These are phyloP conservation scores for Hemerocallis citrina DNA, from an alignment of 106 monocot species.

Conservation along the genomic window DNA sequence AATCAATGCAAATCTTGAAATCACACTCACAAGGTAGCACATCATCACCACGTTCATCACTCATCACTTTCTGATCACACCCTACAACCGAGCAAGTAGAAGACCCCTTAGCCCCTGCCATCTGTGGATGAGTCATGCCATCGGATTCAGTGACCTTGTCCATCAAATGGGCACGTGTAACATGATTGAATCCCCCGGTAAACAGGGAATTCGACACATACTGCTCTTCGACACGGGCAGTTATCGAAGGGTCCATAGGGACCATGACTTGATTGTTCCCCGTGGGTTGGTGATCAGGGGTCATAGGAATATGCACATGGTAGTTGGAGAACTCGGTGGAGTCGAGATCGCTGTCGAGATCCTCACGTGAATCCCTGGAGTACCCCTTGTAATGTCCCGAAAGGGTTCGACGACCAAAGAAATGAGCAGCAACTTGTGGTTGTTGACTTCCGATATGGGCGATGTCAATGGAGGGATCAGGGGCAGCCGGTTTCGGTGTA, in stretches of 20 bases:
- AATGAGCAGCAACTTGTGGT: no score
- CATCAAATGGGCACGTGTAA: constrained; percentile 60
- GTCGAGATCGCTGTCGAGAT: constrained; percentile 22
- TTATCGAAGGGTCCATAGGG: constrained; percentile 39
- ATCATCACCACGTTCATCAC: constrained; percentile 44
- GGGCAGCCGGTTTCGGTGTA: no score
- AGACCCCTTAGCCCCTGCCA: constrained; percentile 47
- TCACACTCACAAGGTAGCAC: constrained; percentile 65
- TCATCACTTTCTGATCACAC: constrained; percentile 54
- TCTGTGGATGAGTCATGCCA: constrained; percentile 36
- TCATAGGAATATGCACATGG: constrained; percentile 50
- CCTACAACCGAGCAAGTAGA: constrained; percentile 35
- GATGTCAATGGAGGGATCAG: no score
- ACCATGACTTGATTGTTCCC: constrained; percentile 5
- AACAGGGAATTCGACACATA: constrained; percentile 68
- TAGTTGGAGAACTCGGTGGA: constrained; percentile 34
- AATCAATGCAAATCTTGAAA: constrained; percentile 75
- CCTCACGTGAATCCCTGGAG: constrained; percentile 39
- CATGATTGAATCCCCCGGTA: constrained; percentile 66
- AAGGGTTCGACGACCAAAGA: constrained; percentile 31
- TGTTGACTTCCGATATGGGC: no score
- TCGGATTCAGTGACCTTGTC: constrained; percentile 73
- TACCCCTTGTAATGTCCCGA: constrained; percentile 51
- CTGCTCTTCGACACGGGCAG: constrained; percentile 58
- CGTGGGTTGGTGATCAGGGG: constrained; percentile 71